These are phyloP conservation scores for Saururus chinensis DNA, from an alignment of 164 flowering plant species.

Conservation along the genomic window DNA sequence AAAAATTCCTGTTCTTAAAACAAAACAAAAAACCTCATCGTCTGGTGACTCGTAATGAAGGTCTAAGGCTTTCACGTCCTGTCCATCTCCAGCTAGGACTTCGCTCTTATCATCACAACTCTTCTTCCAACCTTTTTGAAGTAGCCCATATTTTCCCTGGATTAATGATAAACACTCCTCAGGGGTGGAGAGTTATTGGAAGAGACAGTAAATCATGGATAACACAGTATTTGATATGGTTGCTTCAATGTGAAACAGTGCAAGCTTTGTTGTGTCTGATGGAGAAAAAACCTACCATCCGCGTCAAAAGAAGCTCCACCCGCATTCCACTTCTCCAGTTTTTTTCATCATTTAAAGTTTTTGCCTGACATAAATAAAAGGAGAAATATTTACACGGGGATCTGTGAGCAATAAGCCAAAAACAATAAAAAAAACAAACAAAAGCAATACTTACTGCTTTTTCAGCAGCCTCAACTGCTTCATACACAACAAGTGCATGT, in stretches of 20 bases:
- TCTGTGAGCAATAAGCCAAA: not conserved
- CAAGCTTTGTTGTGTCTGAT: not conserved
- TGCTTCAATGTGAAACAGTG: not conserved
- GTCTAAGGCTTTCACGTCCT: conserved; percentile 25
- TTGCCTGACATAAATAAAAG: conserved; percentile 37
- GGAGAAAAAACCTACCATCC: conserved; percentile 25
- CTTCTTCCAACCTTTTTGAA: conserved; percentile 34
- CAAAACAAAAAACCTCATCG: conserved; percentile 33
- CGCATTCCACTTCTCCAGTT: conserved; percentile 92
- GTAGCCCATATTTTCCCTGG: conserved; percentile 41
- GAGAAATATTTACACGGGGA: not conserved
- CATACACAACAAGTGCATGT: conserved; percentile 85
- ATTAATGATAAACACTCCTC: not conserved
- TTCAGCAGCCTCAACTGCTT: conserved; percentile 75
- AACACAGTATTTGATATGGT: not conserved
- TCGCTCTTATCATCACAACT: conserved; percentile 31
- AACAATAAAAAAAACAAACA: not conserved
- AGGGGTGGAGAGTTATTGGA: not conserved
- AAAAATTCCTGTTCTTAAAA: too few species aligned
- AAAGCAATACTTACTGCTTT: conserved; percentile 64
- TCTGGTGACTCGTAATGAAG: conserved; percentile 43
- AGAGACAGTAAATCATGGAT: not conserved
- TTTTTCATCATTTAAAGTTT: conserved; percentile 54
- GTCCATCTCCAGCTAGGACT: conserved; percentile 27
- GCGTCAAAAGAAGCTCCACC: conserved; percentile 58